Evolutionary conservation across 176 grass and related monocot species (phyloP), one percentile per base, ranked within the genome.

Genomic region (Musa schizocarpa): DNA sequence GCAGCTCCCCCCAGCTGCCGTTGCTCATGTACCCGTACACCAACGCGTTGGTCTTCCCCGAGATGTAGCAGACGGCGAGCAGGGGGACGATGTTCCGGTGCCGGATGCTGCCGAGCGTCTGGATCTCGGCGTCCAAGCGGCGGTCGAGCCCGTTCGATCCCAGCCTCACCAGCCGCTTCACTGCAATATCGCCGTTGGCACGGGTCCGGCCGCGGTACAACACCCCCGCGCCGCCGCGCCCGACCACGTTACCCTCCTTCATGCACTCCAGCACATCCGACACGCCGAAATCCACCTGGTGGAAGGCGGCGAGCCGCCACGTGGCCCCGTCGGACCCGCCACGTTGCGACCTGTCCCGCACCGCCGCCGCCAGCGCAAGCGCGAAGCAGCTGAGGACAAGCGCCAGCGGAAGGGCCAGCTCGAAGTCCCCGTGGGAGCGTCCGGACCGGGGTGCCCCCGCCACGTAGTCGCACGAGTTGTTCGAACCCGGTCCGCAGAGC

Each of bases 1-100:
- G 83, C 77, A 87, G 54, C 86, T 86, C 85, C 0, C 96, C 96
- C 1, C 95, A 76, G 81, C 83, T 86, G 3, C 96, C 96, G 55
- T 84, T 85, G n/a, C 81, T 71, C 96, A 99, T 99, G 91, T 95
- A 92, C 91, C 92, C 96, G 74, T 99, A 99, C 79, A 99, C 91
- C 43, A 95, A 70, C 81, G 86, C 88, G 51, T 94, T 95, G 1
- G 86, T 67, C 7, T 75, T 0, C 34, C 34, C 82, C 0, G 55
- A 23, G 48, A 80, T 82, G 11, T 70, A 83, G 85, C 88, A 91
- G 88, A 95, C 94, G 8, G 83, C 91, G 22, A 95, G 79, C 2
- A 99, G 79, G 2, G 88, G 91, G 68, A 95, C 96, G 76, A 99
- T 99, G 84, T 99, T 99, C 19, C 91, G 84, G 86, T 99, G 96